These are phyloP conservation scores for Tetrahymena thermophila DNA, from an alignment of 73 alveolate genomes.

Conservation along the genomic window DNA sequence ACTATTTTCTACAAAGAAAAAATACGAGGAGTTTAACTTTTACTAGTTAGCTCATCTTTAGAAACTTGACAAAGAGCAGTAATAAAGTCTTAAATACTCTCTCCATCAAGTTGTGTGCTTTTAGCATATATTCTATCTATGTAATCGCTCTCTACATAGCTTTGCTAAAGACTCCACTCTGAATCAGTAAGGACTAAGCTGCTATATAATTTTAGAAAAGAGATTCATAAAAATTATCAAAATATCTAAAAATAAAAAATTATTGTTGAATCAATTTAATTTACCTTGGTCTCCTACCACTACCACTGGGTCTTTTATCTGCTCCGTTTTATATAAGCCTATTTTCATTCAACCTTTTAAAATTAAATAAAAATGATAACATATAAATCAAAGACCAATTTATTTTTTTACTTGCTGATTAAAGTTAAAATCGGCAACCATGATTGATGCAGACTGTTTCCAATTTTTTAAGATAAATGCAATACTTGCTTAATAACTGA, in stretches of 20 bases:
- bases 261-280: background rate
- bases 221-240: background rate
- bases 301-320: background rate
- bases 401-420: background rate
- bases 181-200: background rate
- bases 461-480: background rate
- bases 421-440: background rate
- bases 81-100: conserved; percentile 64
- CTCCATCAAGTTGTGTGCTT: conserved; percentile 50
- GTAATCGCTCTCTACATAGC: conserved; percentile 12
- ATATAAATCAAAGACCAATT: background rate
- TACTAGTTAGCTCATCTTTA: conserved; percentile 49
- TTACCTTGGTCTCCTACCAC: background rate
- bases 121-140: conserved; percentile 55
- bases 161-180: background rate
- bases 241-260: background rate
- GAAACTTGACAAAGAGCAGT: conserved; percentile 49
- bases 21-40: conserved; percentile 48
- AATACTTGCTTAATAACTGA: background rate
- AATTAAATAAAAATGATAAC: background rate
- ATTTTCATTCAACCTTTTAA: background rate
- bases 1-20: conserved; percentile 67
- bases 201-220: background rate
- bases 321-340: background rate
- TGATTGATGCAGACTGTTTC: background rate